A percentile compares a stretch with the other conserved stretches of the same genome.
These are phyloP conservation scores for Leishmania tarentolae DNA, from an alignment of 208 protist genomes.

Conservation along the genomic window DNA sequence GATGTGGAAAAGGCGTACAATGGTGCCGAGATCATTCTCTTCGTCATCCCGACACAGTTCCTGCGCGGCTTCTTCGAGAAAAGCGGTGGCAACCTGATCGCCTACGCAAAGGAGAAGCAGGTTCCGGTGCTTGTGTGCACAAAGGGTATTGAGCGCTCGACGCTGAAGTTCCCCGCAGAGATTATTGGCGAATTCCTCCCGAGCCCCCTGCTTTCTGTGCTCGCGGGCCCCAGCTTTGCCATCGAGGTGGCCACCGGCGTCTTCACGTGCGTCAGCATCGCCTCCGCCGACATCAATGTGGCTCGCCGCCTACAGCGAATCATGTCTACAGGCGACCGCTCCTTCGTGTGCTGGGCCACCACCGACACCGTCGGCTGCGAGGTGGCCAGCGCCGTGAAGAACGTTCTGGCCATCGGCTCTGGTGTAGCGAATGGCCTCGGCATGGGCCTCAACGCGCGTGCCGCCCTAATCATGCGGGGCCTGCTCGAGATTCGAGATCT, in stretches of 20 bases:
- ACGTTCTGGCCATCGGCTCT: slow-evolving; percentile 90
- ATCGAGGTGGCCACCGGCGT: slow-evolving; percentile 83
- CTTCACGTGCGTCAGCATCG: slow-evolving; percentile 81
- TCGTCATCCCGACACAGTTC: slow-evolving; percentile 90
- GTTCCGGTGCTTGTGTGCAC: slow-evolving; percentile 74
- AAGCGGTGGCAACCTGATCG: slow-evolving; percentile 40
- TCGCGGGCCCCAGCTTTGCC: slow-evolving; percentile 90
- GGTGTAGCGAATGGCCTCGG: slow-evolving; percentile 72
- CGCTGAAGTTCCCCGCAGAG: slow-evolving; percentile 77
- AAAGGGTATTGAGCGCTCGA: slow-evolving; percentile 87
- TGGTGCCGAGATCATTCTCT: slow-evolving; percentile 73
- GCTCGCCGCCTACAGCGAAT: slow-evolving; percentile 74
- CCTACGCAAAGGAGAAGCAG: slow-evolving; percentile 39
- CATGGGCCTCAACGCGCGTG: slow-evolving; percentile 76
- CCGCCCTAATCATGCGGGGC: slow-evolving; percentile 79
- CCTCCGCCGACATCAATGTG: slow-evolving; percentile 56
- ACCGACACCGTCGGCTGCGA: slow-evolving; percentile 88
- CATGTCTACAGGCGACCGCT: slow-evolving; percentile 65
- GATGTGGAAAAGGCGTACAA: slow-evolving; percentile 51
- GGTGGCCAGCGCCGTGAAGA: slow-evolving; percentile 91
- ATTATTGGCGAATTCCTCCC: slow-evolving; percentile 82
- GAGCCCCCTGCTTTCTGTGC: slow-evolving; percentile 52
- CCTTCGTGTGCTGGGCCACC: slow-evolving; percentile 84
- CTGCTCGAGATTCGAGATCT: slow-evolving; percentile 88
- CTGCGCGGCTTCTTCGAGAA: slow-evolving; percentile 74